These are phyloP conservation scores for Phytophthora megakarya DNA, from an alignment of 352 stramenopile species.

Conservation along the genomic window DNA sequence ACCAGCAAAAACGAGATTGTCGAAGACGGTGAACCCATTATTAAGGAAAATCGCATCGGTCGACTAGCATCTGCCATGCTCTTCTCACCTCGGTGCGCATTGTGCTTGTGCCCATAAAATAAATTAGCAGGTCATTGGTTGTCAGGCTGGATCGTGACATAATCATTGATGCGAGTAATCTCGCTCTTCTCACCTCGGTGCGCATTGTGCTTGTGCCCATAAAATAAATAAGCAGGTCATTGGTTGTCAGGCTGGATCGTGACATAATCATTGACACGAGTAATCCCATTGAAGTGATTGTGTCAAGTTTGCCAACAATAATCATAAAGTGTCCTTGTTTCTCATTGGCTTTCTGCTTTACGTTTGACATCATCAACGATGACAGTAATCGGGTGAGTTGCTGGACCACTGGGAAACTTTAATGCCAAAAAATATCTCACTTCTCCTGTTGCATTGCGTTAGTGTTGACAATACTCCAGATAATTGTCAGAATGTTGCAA, in stretches of 20 bases:
- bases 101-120: constrained; percentile 54
- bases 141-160: neutral
- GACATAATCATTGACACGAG: neutral
- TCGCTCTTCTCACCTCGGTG: constrained; percentile 64
- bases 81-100: constrained; percentile 55
- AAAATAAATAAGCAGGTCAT: neutral
- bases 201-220: constrained; percentile 47
- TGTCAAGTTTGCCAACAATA: constrained; percentile 5
- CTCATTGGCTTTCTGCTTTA: constrained; percentile 2
- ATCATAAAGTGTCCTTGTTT: neutral
- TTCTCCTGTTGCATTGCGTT: constrained; percentile 1
- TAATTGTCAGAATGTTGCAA: constrained; percentile 5
- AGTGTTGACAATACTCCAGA: neutral
- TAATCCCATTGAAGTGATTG: neutral
- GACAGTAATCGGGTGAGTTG: neutral
- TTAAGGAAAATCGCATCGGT: constrained; percentile 28
- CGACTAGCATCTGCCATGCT: constrained; percentile 52
- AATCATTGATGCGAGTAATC: constrained; percentile 5
- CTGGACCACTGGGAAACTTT: neutral
- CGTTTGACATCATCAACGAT: constrained; percentile 5
- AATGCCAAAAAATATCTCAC: neutral
- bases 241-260: neutral
- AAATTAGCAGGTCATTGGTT: too few relatives aligned
- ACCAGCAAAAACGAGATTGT: neutral
- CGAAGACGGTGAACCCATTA: neutral